Evolutionary conservation across 192 early-diverging fungal species (phyloP), one percentile per base, ranked within the genome.

Genomic region (Phycomyces nitens): DNA sequence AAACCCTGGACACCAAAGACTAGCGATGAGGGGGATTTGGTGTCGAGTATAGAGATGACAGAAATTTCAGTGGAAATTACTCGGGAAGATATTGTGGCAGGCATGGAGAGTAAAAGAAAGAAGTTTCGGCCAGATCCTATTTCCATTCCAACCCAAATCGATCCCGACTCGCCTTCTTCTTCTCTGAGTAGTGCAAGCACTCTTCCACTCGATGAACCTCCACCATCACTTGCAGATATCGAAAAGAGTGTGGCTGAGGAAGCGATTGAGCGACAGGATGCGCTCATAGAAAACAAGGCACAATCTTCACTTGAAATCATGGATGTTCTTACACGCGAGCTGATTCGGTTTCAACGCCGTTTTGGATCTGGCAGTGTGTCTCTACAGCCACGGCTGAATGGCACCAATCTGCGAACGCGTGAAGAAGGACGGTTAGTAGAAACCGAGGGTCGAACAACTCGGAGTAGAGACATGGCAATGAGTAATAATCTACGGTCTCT

Each of bases 321-420:
- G 78, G 76, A 83, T 66, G 69, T 71, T 38, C 58, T 83, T 22
- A 77, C 76, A 14, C 71, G 81, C 16, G 81, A 83, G 49, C 26
- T 83, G 54, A 72, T 78, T 34, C 74, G 75, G 18, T 83, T 83
- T 66, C 81, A 83, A 49, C 71, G 75, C 14, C 77, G 73, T 21
- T 83, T 75, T 62, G 78, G 75, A 1, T 24, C 53, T 9, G 38
- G 52, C 24, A 54, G 20, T 38, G 14, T 12, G 1, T 15, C 20
- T 18, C n/a, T 18, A 6, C 44, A 14, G 12, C 11, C 44, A 14
- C 44, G 44, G 2, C 3, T 47, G 15, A 14, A 47, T 14, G 44
- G 44, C 15, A 47, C 2, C 3, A 14, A 11, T 47, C 1, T n/a
- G 12, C 44, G 44, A 47, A 47, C 44, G 15, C 22, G 52, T n/a